Conservation (phyloP, 176 grass and related monocot genomes). For the Oryza australiensis region DNA sequence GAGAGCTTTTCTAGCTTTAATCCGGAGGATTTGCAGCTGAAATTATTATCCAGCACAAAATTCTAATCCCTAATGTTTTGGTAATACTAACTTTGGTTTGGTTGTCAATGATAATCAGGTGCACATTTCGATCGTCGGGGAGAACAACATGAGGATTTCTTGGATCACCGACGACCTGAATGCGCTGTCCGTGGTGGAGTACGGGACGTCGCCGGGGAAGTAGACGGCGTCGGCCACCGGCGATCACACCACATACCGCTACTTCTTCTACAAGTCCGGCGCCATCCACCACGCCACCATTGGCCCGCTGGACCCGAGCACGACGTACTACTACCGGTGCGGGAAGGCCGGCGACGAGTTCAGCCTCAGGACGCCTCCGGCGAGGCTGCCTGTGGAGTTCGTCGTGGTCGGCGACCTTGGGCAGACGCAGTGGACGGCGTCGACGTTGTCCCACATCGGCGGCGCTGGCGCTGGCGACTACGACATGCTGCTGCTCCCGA, state of each 20-base stretch:
- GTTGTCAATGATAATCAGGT: constrained; percentile 25
- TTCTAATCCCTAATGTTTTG: background rate
- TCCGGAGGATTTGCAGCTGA: background rate
- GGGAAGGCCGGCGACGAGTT: constrained; percentile 50
- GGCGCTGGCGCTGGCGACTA: constrained; percentile 26
- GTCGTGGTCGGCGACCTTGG: constrained; percentile 70
- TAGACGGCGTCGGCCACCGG: constrained; percentile 34
- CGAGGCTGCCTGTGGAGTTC: constrained; percentile 57
- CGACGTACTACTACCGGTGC: constrained; percentile 83
- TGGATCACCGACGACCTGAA: constrained; percentile 58
- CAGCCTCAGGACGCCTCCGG: constrained; percentile 70
- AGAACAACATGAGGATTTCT: constrained; percentile 51
- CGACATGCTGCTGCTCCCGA: constrained; percentile 60
- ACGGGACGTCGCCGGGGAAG: constrained; percentile 41
- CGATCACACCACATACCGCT: constrained; percentile 49
- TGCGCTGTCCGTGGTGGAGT: constrained; percentile 48
- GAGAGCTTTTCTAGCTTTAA: no score
- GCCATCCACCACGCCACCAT: constrained; percentile 72
- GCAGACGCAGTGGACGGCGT: constrained; percentile 56
- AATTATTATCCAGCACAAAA: background rate
- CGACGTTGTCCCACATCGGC: constrained; percentile 69
- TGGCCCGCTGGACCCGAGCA: constrained; percentile 56
- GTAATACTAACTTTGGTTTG: background rate
- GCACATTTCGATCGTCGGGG: constrained; percentile 47
- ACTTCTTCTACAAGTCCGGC: constrained; percentile 71